These are phyloP conservation scores for Albatrellus ellisii DNA, from an alignment of 768 basidiomycete genomes.

Conservation along the genomic window DNA sequence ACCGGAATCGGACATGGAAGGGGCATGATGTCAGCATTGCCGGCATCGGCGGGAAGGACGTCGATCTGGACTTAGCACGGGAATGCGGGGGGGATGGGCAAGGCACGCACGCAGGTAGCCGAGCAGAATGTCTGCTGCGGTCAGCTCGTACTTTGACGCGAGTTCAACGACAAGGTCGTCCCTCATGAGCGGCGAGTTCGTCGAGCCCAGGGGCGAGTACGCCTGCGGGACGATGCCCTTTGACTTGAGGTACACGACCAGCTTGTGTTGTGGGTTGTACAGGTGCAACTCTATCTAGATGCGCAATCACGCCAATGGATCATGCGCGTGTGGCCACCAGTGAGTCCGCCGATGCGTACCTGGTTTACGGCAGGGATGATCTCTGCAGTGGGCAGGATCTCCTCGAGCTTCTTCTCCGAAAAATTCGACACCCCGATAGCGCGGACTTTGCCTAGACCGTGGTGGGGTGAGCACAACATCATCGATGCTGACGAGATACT, in stretches of 20 bases:
- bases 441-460: constrained; percentile 42
- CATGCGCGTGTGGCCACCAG: constrained; percentile 9
- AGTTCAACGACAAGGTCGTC: constrained; percentile 50
- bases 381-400: constrained; percentile 52
- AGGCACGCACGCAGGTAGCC: constrained; percentile 43
- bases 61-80: background rate
- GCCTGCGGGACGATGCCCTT: constrained; percentile 65
- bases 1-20: too few species aligned
- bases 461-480: constrained; percentile 5
- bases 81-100: background rate
- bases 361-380: constrained; percentile 61
- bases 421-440: constrained; percentile 71
- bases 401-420: constrained; percentile 51
- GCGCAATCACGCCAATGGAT: too few species aligned
- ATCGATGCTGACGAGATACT: constrained; percentile 7
- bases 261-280: constrained; percentile 63
- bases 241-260: constrained; percentile 45
- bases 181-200: constrained; percentile 46
- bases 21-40: too few species aligned
- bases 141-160: constrained; percentile 41
- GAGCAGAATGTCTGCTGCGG: constrained; percentile 43
- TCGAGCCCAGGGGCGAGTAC: constrained; percentile 71
- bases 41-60: background rate
- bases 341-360: constrained; percentile 25
- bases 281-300: constrained; percentile 57